Conservation (phyloP, 2,329 filamentous ascomycete genomes). For the Diplodia corticola region DNA sequence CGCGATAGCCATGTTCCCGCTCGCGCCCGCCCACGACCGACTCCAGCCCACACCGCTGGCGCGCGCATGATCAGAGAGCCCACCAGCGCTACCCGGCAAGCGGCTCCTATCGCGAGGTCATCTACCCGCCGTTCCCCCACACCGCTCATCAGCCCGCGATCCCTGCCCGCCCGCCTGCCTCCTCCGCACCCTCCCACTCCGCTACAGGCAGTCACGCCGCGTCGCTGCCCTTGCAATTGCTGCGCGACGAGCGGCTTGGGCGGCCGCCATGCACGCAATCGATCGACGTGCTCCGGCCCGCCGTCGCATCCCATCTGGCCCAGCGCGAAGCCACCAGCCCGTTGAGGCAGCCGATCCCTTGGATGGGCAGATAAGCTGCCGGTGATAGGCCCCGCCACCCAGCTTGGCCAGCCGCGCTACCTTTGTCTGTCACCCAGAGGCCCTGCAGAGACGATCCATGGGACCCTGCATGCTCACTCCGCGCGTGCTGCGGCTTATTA, state of each 20-base stretch:
- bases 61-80: neutral
- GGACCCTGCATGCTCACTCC: conserved; percentile 19
- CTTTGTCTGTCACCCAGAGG: neutral
- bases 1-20: neutral
- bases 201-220: conserved; percentile 15
- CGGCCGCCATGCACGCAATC: conserved; percentile 20
- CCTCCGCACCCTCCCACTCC: conserved; percentile 12
- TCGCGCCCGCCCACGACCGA: neutral
- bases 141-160: conserved; percentile 18
- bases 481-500: conserved; percentile 20
- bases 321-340: neutral
- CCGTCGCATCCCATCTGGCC: conserved; percentile 4
- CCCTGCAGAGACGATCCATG: conserved; percentile 20
- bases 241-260: conserved; percentile 22
- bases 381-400: conserved; percentile 9
- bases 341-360: neutral
- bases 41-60: neutral
- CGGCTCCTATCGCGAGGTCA: neutral
- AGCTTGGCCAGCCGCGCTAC: neutral
- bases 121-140: conserved; percentile 15
- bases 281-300: neutral
- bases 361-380: neutral
- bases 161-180: conserved; percentile 4
- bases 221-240: conserved; percentile 3
- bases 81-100: conserved; percentile 4